Conservation (phyloP, 1,284 basidiomycete species). For the Chondrostereum purpureum region DNA sequence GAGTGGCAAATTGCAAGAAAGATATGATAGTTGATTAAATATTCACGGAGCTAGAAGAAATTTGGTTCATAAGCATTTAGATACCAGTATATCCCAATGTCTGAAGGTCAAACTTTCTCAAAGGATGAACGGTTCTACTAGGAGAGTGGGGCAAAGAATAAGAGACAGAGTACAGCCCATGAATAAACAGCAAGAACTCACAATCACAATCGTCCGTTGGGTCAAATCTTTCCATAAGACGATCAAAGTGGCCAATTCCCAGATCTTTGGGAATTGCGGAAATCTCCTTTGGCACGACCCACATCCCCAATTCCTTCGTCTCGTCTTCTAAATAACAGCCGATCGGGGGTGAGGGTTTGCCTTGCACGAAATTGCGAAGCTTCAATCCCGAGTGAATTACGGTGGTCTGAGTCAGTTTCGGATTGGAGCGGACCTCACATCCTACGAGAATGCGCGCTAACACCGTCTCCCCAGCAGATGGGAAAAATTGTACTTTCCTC, state of each 20-base stretch:
- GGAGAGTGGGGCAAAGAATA: no score
- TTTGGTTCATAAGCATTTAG: no score
- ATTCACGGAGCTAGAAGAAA: no score
- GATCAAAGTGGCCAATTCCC: constrained; percentile 19
- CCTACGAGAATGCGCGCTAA: constrained; percentile 14
- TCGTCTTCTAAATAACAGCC: constrained; percentile 17
- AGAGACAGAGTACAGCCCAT: no score
- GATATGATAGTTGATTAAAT: no score
- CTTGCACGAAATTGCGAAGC: no score
- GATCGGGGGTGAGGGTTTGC: constrained; percentile 12
- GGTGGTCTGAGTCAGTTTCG: no score
- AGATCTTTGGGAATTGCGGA: constrained; percentile 13
- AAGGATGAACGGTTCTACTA: not conserved
- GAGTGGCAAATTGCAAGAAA: constrained; percentile 10
- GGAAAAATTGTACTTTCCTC: constrained; percentile 17
- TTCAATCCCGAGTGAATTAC: no score
- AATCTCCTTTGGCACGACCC: constrained; percentile 14
- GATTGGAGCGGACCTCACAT: constrained; percentile 16
- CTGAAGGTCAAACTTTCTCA: no score
- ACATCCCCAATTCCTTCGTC: constrained; percentile 18
- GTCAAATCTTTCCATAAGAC: constrained; percentile 18
- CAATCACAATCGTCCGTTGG: constrained; percentile 20
- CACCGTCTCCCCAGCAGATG: constrained; percentile 4
- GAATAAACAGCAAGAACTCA: no score
- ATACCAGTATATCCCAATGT: no score